Evolutionary conservation across 2,329 filamentous ascomycete genomes (phyloP).

Genomic region (Fusarium sp.): DNA sequence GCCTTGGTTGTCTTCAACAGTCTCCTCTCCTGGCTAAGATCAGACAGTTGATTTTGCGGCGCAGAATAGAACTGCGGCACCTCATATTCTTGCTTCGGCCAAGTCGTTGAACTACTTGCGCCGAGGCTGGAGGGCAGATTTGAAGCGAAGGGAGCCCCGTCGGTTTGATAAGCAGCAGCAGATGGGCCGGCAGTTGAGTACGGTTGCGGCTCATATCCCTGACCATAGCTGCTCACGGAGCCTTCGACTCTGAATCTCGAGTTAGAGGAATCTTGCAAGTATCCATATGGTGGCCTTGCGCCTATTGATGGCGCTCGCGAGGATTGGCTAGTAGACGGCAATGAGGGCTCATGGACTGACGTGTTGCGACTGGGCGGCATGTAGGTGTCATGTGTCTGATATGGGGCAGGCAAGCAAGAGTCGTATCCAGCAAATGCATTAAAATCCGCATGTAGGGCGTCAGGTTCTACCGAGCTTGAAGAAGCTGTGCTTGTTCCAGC

Average conservation of each 20-base stretch:
- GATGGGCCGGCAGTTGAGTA: conserved; percentile 33
- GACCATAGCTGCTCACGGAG: conserved; percentile 28
- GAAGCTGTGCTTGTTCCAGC: conserved; percentile 44
- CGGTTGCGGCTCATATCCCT: conserved; percentile 32
- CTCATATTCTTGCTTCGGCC: conserved; percentile 41
- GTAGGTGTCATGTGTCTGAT: conserved; percentile 58
- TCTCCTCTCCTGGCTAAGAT: conserved; percentile 35
- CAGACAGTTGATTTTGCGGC: conserved; percentile 32
- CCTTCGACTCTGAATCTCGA: conserved; percentile 34
- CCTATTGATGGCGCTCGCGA: conserved; percentile 26
- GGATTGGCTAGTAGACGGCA: conserved; percentile 30
- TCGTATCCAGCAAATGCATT: conserved; percentile 61
- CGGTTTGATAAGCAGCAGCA: conserved; percentile 32
- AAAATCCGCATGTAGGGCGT: conserved; percentile 60
- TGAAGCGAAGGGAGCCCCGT: conserved; percentile 31
- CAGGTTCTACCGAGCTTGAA: conserved; percentile 54
- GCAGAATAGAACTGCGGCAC: conserved; percentile 35
- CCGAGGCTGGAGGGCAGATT: conserved; percentile 30
- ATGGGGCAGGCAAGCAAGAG: conserved; percentile 51
- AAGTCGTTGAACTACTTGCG: conserved; percentile 19
- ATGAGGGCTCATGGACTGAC: conserved; percentile 30
- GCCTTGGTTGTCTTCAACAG: conserved; percentile 38
- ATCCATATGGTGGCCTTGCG: conserved; percentile 35
- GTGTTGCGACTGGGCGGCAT: conserved; percentile 46
- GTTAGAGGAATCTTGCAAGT: conserved; percentile 34